phyloP scores from a whole-genome alignment of 192 early-diverging fungal genomes.

The Mortierella claussenii region DNA sequence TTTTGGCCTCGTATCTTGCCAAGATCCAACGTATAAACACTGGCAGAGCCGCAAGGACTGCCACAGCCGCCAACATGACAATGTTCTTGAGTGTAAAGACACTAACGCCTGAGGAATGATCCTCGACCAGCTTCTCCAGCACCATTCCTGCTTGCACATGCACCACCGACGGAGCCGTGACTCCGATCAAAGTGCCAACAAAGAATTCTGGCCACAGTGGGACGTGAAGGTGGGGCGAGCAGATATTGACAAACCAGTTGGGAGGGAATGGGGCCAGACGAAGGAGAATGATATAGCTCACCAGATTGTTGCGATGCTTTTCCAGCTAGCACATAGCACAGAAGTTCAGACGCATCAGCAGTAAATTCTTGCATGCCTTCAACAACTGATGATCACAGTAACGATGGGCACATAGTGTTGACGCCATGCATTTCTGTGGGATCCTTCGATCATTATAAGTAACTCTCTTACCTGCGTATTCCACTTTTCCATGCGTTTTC shows the following conservation, averaged over 20 bases:
- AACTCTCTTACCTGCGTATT: constrained; percentile 66
- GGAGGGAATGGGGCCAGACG: constrained; percentile 67
- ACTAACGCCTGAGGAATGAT: constrained; percentile 46
- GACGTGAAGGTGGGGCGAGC: constrained; percentile 66
- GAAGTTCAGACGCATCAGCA: no score
- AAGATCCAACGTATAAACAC: constrained; percentile 54
- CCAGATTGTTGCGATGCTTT: constrained; percentile 62
- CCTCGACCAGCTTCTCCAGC: constrained; percentile 60
- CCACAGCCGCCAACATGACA: constrained; percentile 56
- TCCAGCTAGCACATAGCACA: constrained; percentile 23
- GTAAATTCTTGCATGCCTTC: no score
- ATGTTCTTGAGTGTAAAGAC: constrained; percentile 61
- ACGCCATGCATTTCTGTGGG: no score
- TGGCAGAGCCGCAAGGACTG: constrained; percentile 57
- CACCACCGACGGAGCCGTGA: constrained; percentile 61
- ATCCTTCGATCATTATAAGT: no score
- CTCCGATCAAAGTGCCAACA: constrained; percentile 66
- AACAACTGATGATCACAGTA: no score
- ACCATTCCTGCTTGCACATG: constrained; percentile 69
- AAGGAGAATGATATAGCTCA: constrained; percentile 69
- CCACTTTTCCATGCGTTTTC: constrained; percentile 62
- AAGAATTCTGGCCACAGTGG: constrained; percentile 61
- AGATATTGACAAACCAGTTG: constrained; percentile 69
- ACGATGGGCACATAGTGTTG: no score
- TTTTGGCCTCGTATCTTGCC: constrained; percentile 41